Evolutionary conservation across 2,329 filamentous ascomycete genomes (phyloP).

Genomic region (Phoma sp.): DNA sequence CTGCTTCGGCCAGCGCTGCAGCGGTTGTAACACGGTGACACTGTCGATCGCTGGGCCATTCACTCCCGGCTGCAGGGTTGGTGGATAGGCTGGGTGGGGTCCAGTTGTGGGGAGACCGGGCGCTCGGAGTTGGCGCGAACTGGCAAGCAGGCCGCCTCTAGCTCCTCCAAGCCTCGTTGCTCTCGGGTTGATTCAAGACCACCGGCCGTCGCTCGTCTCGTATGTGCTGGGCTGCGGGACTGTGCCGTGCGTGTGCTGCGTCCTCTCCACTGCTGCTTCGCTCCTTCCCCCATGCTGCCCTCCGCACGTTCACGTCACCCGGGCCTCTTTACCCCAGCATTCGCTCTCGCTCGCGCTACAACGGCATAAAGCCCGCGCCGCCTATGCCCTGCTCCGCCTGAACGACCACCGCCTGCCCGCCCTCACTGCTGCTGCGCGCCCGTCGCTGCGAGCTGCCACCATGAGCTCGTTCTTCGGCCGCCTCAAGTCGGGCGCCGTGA

Average conservation of each 20-base stretch:
- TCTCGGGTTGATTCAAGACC: conserved; percentile 19
- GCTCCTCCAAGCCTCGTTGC: conserved; percentile 12
- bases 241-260: conserved; percentile 13
- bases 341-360: conserved; percentile 3
- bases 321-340: conserved; percentile 14
- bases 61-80: conserved; percentile 15
- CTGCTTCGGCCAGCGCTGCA: conserved; percentile 2
- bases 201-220: conserved; percentile 11
- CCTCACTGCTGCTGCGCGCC: conserved; percentile 23
- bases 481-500: conserved; percentile 59
- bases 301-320: conserved; percentile 13
- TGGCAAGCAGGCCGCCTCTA: conserved; percentile 14
- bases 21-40: conserved; percentile 7
- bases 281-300: conserved; percentile 19
- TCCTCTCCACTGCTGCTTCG: conserved; percentile 9
- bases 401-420: conserved; percentile 17
- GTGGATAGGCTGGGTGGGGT: conserved; percentile 11
- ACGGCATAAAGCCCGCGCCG: conserved; percentile 13
- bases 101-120: conserved; percentile 16
- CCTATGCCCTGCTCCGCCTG: conserved; percentile 23
- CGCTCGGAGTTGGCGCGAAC: conserved; percentile 12
- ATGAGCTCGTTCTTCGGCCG: conserved; percentile 64
- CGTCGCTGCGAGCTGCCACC: conserved; percentile 22
- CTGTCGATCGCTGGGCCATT: conserved; percentile 6
- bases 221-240: conserved; percentile 10